Percentiles rank a stretch among this genome's conserved stretches.
phyloP scores from a whole-genome alignment of 164 flowering plant species.

The Vitis cinerea region DNA sequence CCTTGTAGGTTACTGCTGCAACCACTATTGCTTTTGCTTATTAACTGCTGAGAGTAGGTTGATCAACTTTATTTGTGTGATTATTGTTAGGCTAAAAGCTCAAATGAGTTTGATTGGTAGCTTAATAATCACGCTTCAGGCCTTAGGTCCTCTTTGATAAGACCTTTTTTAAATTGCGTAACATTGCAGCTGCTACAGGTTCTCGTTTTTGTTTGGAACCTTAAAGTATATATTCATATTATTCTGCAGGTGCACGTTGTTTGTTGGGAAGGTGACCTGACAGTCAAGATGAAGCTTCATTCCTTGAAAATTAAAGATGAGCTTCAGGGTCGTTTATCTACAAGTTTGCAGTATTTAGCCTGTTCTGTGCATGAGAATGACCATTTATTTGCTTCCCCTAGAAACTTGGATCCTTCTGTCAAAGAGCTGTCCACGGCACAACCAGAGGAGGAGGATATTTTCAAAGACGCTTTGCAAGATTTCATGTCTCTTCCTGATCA shows the following conservation, averaged over 20 bases:
- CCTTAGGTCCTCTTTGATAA: not conserved
- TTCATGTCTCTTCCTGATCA: conserved; percentile 52
- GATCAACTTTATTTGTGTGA: too few relatives aligned
- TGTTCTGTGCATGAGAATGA: conserved; percentile 62
- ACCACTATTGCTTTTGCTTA: too few relatives aligned
- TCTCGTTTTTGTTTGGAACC: not conserved
- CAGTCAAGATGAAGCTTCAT: conserved; percentile 74
- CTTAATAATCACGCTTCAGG: not conserved
- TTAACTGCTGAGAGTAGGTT: too few relatives aligned
- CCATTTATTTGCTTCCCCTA: conserved; percentile 17
- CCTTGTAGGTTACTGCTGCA: too few relatives aligned
- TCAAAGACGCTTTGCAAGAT: conserved; percentile 85
- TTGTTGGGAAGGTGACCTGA: conserved; percentile 53
- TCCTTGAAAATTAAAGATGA: conserved; percentile 85
- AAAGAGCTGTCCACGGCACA: conserved; percentile 24
- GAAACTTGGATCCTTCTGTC: conserved; percentile 26
- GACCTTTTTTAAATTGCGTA: not conserved
- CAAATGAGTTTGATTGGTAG: not conserved
- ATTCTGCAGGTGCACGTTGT: conserved; percentile 63
- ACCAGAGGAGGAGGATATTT: conserved; percentile 76
- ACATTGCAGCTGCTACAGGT: not conserved
- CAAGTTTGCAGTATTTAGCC: conserved; percentile 62
- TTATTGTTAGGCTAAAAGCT: too few relatives aligned
- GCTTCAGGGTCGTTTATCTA: conserved; percentile 59
- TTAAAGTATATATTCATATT: not conserved